Conservation (phyloP, 1,284 basidiomycete genomes). For the Cerioporus squamosus region DNA sequence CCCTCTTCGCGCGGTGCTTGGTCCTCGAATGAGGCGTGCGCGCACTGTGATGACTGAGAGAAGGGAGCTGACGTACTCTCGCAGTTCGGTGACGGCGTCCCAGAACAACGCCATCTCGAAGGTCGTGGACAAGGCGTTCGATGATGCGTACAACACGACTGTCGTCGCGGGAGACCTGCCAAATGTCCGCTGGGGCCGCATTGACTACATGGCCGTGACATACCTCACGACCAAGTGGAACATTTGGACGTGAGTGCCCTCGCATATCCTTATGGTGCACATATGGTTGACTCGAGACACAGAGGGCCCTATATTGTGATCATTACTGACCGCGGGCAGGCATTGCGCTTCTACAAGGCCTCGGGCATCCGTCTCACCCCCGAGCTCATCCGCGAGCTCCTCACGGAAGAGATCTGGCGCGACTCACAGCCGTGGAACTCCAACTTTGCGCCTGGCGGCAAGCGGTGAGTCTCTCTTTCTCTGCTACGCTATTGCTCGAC, state of each 20-base stretch:
- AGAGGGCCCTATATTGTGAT: slow-evolving; percentile 76
- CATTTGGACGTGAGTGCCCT: slow-evolving; percentile 68
- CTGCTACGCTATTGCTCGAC: background rate
- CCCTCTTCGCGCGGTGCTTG: background rate
- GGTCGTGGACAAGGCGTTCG: slow-evolving; percentile 70
- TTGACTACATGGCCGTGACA: slow-evolving; percentile 83
- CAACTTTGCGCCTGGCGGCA: slow-evolving; percentile 70
- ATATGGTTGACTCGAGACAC: background rate
- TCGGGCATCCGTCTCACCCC: slow-evolving; percentile 60
- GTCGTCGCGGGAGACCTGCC: slow-evolving; percentile 64
- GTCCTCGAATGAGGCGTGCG: background rate
- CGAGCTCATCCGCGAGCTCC: slow-evolving; percentile 63
- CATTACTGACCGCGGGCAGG: slow-evolving; percentile 66
- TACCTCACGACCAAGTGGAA: slow-evolving; percentile 79
- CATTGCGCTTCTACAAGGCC: slow-evolving; percentile 74
- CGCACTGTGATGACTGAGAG: background rate
- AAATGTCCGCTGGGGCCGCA: slow-evolving; percentile 75
- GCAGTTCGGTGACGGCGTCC: slow-evolving; percentile 65
- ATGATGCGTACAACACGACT: slow-evolving; percentile 68
- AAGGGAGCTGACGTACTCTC: background rate
- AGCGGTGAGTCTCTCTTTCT: slow-evolving; percentile 50
- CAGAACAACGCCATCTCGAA: slow-evolving; percentile 68
- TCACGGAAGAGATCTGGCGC: slow-evolving; percentile 63
- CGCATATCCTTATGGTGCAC: background rate
- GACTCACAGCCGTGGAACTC: slow-evolving; percentile 63